Evolutionary conservation across 2,329 filamentous ascomycete species (phyloP).

Genomic region (Fusarium mangiferae): DNA sequence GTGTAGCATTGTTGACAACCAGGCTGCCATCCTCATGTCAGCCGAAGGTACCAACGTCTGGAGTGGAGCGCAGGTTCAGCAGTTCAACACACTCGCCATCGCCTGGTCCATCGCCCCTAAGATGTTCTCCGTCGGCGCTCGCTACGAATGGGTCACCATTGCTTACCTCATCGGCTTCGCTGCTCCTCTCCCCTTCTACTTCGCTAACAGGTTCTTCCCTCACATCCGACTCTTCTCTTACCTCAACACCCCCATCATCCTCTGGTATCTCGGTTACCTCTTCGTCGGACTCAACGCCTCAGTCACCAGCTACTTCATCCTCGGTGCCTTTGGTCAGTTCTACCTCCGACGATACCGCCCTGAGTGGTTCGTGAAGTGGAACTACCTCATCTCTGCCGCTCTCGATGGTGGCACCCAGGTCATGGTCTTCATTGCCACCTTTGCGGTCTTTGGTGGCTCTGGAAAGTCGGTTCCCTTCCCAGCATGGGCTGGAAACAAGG

Average conservation of each 20-base stretch:
- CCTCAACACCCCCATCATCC: conserved; percentile 62
- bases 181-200: conserved; percentile 48
- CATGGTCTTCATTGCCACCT: conserved; percentile 63
- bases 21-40: conserved; percentile 57
- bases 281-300: conserved; percentile 56
- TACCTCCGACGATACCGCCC: conserved; percentile 64
- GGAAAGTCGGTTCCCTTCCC: conserved; percentile 57
- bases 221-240: conserved; percentile 53
- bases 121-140: conserved; percentile 18
- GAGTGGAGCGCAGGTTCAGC: conserved; percentile 63
- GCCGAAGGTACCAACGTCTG: conserved; percentile 61
- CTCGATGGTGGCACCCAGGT: conserved; percentile 61
- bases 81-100: conserved; percentile 58
- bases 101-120: conserved; percentile 62
- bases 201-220: conserved; percentile 48
- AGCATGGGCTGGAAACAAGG: conserved; percentile 64
- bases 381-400: conserved; percentile 62
- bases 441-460: conserved; percentile 65
- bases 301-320: conserved; percentile 62
- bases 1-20: conserved; percentile 57
- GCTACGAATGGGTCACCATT: conserved; percentile 17
- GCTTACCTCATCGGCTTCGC: conserved; percentile 49
- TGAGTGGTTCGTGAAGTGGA: conserved; percentile 63
- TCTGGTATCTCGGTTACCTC: conserved; percentile 19
- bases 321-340: conserved; percentile 61